Evolutionary conservation across 352 stramenopile genomes (phyloP).

Genomic region (Phytophthora nicotianae): DNA sequence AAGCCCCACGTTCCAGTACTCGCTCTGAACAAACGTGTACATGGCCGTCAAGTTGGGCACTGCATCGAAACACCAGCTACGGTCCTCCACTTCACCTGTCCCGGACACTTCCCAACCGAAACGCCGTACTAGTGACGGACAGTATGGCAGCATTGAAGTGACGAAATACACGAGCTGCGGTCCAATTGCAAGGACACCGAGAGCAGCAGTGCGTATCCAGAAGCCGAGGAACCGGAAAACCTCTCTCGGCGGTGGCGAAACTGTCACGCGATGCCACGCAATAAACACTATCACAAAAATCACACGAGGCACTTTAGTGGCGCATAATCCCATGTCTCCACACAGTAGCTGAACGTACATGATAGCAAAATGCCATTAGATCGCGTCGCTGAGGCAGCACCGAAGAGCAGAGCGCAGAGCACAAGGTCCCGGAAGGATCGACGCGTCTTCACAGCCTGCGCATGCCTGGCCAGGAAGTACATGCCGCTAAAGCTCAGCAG

Average conservation of each 20-base stretch:
- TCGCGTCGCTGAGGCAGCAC: constrained; percentile 62
- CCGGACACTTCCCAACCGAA: constrained; percentile 12
- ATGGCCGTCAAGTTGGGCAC: constrained; percentile 86
- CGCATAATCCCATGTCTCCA: not conserved
- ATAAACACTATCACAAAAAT: constrained; percentile 61
- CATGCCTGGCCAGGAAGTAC: constrained; percentile 56
- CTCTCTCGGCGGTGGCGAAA: constrained; percentile 49
- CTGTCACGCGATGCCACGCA: constrained; percentile 64
- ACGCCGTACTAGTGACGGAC: constrained; percentile 45
- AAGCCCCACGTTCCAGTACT: constrained; percentile 96
- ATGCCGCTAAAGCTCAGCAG: constrained; percentile 80
- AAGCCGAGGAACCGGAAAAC: constrained; percentile 49
- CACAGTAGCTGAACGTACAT: constrained; percentile 48
- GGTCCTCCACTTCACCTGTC: constrained; percentile 34
- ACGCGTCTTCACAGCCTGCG: constrained; percentile 11
- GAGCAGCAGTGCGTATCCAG: constrained; percentile 64
- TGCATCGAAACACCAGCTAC: constrained; percentile 68
- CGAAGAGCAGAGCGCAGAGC: constrained; percentile 59
- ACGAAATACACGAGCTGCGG: constrained; percentile 80
- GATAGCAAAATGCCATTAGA: constrained; percentile 84
- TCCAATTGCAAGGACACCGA: constrained; percentile 64
- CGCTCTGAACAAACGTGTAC: constrained; percentile 94
- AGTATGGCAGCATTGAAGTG: constrained; percentile 62
- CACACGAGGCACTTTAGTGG: constrained; percentile 13
- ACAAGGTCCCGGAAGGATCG: constrained; percentile 42